Evolutionary conservation across 176 grass and related monocot genomes (phyloP).

Genomic region (Zizania latifolia): DNA sequence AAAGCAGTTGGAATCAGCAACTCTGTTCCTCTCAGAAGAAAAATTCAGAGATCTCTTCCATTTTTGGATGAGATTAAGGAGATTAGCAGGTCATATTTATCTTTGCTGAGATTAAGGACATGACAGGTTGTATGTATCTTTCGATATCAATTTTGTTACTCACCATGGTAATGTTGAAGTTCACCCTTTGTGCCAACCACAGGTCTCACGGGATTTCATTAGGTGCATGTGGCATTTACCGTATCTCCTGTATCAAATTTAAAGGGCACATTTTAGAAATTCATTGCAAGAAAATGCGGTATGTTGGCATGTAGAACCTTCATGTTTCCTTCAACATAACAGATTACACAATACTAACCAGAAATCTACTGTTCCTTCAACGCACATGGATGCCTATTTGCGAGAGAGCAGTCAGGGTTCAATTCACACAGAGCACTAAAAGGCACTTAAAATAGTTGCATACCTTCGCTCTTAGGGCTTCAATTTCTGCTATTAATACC

Average conservation of each 20-base stretch:
- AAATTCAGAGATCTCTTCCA: no score
- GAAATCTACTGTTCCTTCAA: background rate
- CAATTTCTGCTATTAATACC: constrained; percentile 53
- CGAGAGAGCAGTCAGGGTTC: background rate
- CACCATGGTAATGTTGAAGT: no score
- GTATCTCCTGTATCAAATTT: background rate
- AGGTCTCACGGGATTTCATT: no score
- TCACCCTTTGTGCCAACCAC: no score
- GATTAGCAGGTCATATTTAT: no score
- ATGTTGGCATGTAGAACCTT: background rate
- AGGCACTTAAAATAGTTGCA: background rate
- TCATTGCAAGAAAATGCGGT: background rate
- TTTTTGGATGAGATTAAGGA: no score
- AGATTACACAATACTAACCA: background rate
- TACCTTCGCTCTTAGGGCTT: constrained; percentile 66
- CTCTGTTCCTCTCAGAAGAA: background rate
- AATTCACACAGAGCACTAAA: background rate
- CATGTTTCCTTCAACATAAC: background rate
- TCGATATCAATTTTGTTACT: no score
- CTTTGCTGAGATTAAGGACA: no score
- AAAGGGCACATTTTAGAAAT: background rate
- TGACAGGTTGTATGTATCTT: no score
- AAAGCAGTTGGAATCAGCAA: background rate
- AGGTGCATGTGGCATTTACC: no score
- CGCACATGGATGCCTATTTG: background rate